These are phyloP conservation scores for Magnolia changhungtana DNA, from an alignment of 164 flowering plant species.

Conservation along the genomic window DNA sequence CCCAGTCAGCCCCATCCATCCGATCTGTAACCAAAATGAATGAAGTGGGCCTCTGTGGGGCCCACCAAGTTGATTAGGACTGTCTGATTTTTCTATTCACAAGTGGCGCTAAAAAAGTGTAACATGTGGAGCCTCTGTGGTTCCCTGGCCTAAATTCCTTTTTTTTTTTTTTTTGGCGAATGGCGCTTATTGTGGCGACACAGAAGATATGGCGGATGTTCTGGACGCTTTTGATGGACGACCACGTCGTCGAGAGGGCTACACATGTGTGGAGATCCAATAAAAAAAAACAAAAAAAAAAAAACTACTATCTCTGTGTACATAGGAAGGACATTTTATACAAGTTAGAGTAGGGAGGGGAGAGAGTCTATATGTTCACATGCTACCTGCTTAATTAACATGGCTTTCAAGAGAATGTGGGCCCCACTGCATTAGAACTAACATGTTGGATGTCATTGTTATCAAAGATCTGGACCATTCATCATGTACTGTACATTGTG, in stretches of 20 bases:
- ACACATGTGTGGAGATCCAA: constrained; percentile 9
- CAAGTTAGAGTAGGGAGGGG: not conserved
- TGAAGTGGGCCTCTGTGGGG: too few species aligned
- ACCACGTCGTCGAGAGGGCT: constrained; percentile 23
- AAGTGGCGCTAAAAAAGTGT: not conserved
- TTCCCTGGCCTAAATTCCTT: not conserved
- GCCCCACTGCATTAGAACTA: too few species aligned
- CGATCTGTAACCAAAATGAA: not conserved
- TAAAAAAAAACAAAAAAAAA: not conserved
- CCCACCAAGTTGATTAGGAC: not conserved
- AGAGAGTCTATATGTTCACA: not conserved
- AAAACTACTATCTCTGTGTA: not conserved
- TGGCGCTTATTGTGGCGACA: constrained; percentile 24
- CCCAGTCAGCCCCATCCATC: not conserved
- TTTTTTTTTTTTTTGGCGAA: not conserved
- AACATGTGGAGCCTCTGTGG: constrained; percentile 6
- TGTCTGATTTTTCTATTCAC: not conserved
- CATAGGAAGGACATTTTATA: not conserved
- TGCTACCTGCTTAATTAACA: too few species aligned
- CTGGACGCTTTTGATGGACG: constrained; percentile 31
- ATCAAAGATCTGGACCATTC: too few species aligned
- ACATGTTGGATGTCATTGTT: too few species aligned
- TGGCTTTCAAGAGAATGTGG: too few species aligned
- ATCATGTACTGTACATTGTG: too few species aligned
- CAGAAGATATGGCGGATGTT: constrained; percentile 40